Conservation (phyloP, 345 rosid species). For the Citrus trifoliata region DNA sequence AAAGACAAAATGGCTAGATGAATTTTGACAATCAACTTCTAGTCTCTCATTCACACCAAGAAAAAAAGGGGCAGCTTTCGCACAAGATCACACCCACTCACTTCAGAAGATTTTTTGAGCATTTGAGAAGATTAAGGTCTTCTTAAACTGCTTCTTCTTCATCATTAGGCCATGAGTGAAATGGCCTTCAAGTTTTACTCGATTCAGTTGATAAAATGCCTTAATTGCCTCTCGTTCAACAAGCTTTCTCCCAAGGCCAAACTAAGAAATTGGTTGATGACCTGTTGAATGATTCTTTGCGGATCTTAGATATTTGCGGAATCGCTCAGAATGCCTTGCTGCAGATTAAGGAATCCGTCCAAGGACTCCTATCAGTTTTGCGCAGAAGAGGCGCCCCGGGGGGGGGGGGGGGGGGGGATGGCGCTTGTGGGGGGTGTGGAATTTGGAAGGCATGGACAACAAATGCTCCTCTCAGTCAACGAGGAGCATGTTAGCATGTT, state of each 20-base stretch:
- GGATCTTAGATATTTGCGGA: conserved; percentile 28
- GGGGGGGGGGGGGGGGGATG: no score
- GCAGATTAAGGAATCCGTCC: no score
- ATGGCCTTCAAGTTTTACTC: conserved; percentile 30
- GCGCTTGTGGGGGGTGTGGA: no score
- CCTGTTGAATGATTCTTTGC: conserved; percentile 36
- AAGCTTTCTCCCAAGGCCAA: conserved; percentile 24
- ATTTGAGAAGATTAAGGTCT: conserved; percentile 27
- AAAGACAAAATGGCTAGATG: not conserved
- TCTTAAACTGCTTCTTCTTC: conserved; percentile 1
- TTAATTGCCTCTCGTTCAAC: not conserved
- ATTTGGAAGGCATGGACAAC: not conserved
- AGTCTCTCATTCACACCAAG: not conserved
- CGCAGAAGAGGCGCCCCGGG: no score
- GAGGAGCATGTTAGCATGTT: conserved; percentile 20
- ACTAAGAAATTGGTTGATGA: conserved; percentile 20
- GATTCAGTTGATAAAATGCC: conserved; percentile 28
- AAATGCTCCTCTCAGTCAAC: not conserved
- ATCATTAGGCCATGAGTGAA: not conserved
- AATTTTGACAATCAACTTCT: not conserved
- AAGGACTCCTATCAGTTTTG: no score
- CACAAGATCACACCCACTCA: conserved; percentile 36
- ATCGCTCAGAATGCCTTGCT: conserved; percentile 30
- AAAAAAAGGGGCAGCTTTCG: conserved; percentile 31
- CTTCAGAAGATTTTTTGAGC: conserved; percentile 24